A percentile compares a stretch with the other conserved stretches of the same genome.
Evolutionary conservation across 805 yeast species (phyloP).

Genomic region (Saccharomycopsis schoenii): DNA sequence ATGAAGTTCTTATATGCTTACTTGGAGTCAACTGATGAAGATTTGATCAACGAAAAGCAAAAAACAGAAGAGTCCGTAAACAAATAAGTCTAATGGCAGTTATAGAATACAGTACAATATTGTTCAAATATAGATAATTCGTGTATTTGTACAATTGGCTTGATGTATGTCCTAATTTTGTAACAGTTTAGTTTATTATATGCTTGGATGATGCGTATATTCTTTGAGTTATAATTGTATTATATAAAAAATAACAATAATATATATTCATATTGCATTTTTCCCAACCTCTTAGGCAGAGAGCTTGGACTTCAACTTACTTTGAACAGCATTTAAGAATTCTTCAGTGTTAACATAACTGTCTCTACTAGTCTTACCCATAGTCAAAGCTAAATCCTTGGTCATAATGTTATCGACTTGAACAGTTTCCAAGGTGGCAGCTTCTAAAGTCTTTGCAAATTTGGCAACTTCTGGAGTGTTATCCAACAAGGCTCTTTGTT

Average conservation of each 20-base stretch:
- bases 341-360: conserved; percentile 86
- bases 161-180: too few relatives aligned
- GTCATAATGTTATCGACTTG: conserved; percentile 83
- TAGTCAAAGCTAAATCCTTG: conserved; percentile 86
- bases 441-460: conserved; percentile 72
- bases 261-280: too few relatives aligned
- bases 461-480: conserved; percentile 72
- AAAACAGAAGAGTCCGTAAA: neutral
- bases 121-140: too few relatives aligned
- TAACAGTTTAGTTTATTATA: too few relatives aligned
- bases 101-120: too few relatives aligned
- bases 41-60: neutral
- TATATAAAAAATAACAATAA: neutral
- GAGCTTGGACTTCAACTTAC: conserved; percentile 35
- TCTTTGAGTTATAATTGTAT: too few relatives aligned
- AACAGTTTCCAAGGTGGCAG: conserved; percentile 81
- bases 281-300: neutral
- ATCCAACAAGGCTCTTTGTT: conserved; percentile 88
- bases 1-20: conserved; percentile 36
- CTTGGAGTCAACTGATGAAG: conserved; percentile 27
- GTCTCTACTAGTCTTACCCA: conserved; percentile 76
- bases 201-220: too few relatives aligned
- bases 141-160: too few relatives aligned
- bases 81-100: neutral
- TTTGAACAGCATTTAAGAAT: conserved; percentile 74